Evolutionary conservation across 2,329 filamentous ascomycete species (phyloP).

Genomic region (Verticillium longisporum): DNA sequence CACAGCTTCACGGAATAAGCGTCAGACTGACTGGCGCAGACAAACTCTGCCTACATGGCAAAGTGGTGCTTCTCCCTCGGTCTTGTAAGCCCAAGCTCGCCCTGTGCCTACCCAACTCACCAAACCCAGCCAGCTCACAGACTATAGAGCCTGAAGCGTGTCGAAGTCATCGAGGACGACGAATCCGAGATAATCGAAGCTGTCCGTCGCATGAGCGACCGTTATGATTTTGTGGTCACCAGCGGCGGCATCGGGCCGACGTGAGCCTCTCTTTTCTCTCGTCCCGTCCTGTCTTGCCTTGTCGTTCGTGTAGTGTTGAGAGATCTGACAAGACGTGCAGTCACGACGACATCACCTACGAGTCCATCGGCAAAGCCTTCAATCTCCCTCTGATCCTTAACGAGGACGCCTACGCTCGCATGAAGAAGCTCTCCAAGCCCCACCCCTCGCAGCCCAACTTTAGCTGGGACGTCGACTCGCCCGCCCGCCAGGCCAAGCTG

Average conservation of each 20-base stretch:
- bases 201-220: slow-evolving; percentile 75
- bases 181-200: slow-evolving; percentile 87
- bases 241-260: slow-evolving; percentile 94
- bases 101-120: neutral
- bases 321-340: slow-evolving; percentile 34
- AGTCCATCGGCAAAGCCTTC: slow-evolving; percentile 89
- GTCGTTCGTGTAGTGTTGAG: neutral
- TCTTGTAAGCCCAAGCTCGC: slow-evolving; percentile 37
- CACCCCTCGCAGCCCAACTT: slow-evolving; percentile 69
- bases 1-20: slow-evolving; percentile 10
- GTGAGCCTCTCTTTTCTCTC: slow-evolving; percentile 31
- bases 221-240: slow-evolving; percentile 92
- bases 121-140: neutral
- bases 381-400: slow-evolving; percentile 69
- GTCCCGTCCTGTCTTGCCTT: neutral
- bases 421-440: slow-evolving; percentile 74
- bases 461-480: slow-evolving; percentile 77
- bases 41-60: slow-evolving; percentile 57
- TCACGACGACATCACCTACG: slow-evolving; percentile 96
- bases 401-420: slow-evolving; percentile 67
- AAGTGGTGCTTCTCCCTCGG: slow-evolving; percentile 59
- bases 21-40: slow-evolving; percentile 29
- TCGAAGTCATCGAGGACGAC: slow-evolving; percentile 93
- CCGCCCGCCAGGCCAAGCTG: slow-evolving; percentile 71
- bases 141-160: slow-evolving; percentile 62